Evolutionary conservation across 257 asterid genomes (phyloP).

Genomic region (Gentiana dahurica): DNA sequence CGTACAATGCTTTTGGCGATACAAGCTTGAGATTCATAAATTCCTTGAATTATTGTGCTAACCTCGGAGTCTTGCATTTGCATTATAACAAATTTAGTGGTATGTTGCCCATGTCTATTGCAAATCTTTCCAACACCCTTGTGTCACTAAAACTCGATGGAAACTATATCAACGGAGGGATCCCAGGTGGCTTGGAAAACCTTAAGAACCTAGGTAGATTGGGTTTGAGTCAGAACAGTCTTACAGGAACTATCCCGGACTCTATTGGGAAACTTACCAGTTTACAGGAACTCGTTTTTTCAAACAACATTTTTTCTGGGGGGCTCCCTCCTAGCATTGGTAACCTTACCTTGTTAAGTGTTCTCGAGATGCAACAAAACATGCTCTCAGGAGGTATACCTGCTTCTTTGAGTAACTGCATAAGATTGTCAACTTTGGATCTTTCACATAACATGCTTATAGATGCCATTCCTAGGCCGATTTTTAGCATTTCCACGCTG

Average conservation of each 20-base stretch:
- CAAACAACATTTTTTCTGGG: no score
- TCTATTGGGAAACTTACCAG: no score
- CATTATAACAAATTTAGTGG: neutral
- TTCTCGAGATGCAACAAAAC: neutral
- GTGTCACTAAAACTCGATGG: neutral
- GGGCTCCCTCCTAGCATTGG: no score
- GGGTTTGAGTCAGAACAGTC: neutral
- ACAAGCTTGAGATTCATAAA: no score
- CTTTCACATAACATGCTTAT: neutral
- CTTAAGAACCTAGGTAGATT: neutral
- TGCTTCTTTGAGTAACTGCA: neutral
- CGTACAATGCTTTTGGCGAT: no score
- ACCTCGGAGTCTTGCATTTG: neutral
- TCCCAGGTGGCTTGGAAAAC: neutral
- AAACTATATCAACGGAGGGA: slow-evolving; percentile 1
- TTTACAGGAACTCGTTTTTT: no score
- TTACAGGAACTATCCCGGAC: no score
- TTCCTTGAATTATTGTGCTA: no score
- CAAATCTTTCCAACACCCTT: neutral
- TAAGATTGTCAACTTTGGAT: neutral
- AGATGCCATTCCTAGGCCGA: no score
- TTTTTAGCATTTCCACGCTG: no score
- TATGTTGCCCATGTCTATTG: neutral
- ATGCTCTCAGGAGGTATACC: neutral
- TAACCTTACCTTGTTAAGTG: no score